phyloP scores from a whole-genome alignment of 1,284 basidiomycete species.

The Stereum hirsutum region DNA sequence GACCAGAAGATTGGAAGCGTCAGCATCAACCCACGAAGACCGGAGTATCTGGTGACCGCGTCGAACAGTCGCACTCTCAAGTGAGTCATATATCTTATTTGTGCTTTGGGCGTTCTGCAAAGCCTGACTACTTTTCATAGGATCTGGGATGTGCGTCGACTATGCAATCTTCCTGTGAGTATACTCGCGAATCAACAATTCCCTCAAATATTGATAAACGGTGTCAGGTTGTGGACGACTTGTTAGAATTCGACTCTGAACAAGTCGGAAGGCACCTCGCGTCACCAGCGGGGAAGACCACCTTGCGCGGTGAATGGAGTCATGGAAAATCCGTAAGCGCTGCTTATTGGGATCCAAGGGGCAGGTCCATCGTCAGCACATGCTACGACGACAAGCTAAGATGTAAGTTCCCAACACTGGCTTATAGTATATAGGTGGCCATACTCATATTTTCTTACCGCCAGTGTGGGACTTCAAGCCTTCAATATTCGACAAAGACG shows the following conservation, averaged over 20 bases:
- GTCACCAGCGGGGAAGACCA: constrained; percentile 40
- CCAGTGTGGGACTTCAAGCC: constrained; percentile 69
- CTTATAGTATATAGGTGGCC: constrained; percentile 1
- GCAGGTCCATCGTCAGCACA: constrained; percentile 68
- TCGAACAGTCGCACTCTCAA: constrained; percentile 63
- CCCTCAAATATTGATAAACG: constrained; percentile 17
- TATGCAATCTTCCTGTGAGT: constrained; percentile 32
- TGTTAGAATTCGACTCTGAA: constrained; percentile 40
- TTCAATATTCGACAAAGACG: constrained; percentile 31
- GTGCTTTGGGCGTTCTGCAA: background rate
- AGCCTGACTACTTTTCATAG: constrained; percentile 24
- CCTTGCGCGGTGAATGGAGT: constrained; percentile 50
- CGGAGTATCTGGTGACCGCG: constrained; percentile 58
- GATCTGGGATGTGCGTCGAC: constrained; percentile 69
- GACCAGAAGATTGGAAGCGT: constrained; percentile 68
- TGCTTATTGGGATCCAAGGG: constrained; percentile 74
- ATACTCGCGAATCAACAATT: constrained; percentile 15
- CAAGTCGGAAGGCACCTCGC: constrained; percentile 36
- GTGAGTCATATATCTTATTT: constrained; percentile 26
- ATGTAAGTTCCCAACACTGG: constrained; percentile 31
- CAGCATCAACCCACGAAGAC: constrained; percentile 64
- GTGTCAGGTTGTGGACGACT: constrained; percentile 13
- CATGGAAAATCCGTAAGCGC: constrained; percentile 73
- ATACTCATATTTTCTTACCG: constrained; percentile 4
- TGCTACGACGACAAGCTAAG: constrained; percentile 70